Conservation (phyloP, 768 basidiomycete genomes). For the Podaxis sp. region DNA sequence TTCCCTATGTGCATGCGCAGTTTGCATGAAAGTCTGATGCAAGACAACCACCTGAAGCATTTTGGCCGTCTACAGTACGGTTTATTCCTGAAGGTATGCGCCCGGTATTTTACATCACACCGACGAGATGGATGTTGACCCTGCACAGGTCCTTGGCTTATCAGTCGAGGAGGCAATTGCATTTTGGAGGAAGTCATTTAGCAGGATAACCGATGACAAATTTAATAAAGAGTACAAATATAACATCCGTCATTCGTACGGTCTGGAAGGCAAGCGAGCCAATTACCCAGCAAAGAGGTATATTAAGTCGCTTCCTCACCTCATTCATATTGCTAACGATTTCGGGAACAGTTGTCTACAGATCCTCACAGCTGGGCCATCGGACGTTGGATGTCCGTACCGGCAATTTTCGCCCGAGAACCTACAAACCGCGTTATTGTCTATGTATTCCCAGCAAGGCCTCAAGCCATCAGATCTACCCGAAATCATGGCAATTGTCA, state of each 20-base stretch:
- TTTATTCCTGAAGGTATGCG: slow-evolving; percentile 84
- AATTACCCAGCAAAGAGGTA: slow-evolving; percentile 94
- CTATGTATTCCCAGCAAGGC: slow-evolving; percentile 61
- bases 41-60: slow-evolving; percentile 88
- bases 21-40: slow-evolving; percentile 72
- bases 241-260: slow-evolving; percentile 94
- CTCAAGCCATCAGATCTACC: slow-evolving; percentile 65
- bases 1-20: slow-evolving; percentile 96
- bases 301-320: slow-evolving; percentile 11
- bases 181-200: slow-evolving; percentile 92
- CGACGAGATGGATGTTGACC: not conserved
- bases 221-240: slow-evolving; percentile 98
- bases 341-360: slow-evolving; percentile 74
- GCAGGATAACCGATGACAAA: slow-evolving; percentile 79
- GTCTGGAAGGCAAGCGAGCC: slow-evolving; percentile 89
- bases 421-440: slow-evolving; percentile 69
- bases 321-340: slow-evolving; percentile 1
- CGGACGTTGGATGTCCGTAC: slow-evolving; percentile 90
- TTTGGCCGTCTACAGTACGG: slow-evolving; percentile 89
- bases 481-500: slow-evolving; percentile 80
- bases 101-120: not conserved
- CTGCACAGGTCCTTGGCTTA: slow-evolving; percentile 78
- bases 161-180: slow-evolving; percentile 90
- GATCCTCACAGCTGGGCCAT: slow-evolving; percentile 62
- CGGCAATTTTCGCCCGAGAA: slow-evolving; percentile 84